Evolutionary conservation across 2,329 filamentous ascomycete genomes (phyloP).

Genomic region (Stemphylium beticola): DNA sequence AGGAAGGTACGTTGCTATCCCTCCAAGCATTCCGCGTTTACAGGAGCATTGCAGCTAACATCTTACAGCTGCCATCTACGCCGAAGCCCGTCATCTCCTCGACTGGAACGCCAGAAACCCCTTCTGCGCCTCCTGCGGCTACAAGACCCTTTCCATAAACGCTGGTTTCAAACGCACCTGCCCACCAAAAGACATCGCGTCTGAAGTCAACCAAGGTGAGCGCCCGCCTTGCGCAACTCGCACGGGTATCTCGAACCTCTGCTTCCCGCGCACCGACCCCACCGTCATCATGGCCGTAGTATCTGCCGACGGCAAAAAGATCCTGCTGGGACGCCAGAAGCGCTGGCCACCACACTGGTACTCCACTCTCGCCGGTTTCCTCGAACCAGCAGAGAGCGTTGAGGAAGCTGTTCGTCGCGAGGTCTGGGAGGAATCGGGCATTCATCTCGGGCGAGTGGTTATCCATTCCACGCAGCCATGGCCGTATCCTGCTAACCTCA

Average conservation of each 20-base stretch:
- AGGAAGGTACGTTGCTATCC: conserved; percentile 61
- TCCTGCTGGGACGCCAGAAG: conserved; percentile 85
- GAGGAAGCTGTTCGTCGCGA: conserved; percentile 60
- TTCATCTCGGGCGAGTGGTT: conserved; percentile 57
- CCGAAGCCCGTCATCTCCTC: conserved; percentile 82
- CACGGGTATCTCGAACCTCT: conserved; percentile 85
- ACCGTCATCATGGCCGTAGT: conserved; percentile 95
- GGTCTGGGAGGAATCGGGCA: conserved; percentile 59
- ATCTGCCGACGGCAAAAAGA: conserved; percentile 74
- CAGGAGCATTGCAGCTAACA: neutral
- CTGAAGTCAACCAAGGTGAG: conserved; percentile 52
- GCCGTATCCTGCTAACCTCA: conserved; percentile 61
- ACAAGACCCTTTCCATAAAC: conserved; percentile 78
- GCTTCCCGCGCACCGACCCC: conserved; percentile 90
- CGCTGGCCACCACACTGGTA: conserved; percentile 87
- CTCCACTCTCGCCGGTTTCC: conserved; percentile 73
- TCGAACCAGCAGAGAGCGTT: conserved; percentile 58
- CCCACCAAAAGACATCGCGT: conserved; percentile 70
- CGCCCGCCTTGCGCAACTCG: conserved; percentile 80
- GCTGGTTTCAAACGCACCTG: conserved; percentile 82
- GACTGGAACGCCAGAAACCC: conserved; percentile 96
- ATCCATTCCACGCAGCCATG: conserved; percentile 60
- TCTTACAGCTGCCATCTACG: conserved; percentile 81
- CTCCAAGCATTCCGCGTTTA: neutral
- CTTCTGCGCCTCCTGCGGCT: conserved; percentile 89